Evolutionary conservation across 257 asterid species (phyloP), one percentile per base, ranked within the genome.

Genomic region (Knoxia roxburghii): DNA sequence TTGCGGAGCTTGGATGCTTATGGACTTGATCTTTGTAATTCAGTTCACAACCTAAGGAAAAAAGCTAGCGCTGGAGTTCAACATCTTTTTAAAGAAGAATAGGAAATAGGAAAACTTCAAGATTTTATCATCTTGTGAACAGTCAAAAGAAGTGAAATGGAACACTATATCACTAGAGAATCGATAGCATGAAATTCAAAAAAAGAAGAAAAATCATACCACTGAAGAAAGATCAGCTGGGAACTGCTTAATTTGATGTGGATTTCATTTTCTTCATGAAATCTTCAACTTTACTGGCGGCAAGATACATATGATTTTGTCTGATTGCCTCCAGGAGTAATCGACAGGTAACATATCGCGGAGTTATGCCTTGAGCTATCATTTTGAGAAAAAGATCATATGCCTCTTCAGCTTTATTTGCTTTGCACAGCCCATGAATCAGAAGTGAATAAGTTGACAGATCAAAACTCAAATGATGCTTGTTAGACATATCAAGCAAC

Each of bases 341-440:
- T 5, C 85, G 72, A 65, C 96, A 93, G 9, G 99, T 90, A 45
- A 76, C 61, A 64, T 90, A 88, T 72, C 93, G 82, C n/a, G 99
- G 97, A 64, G 77, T 79, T 64, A 90, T 76, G 68, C 75, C 87
- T 68, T 85, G 87, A 65, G 74, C 75, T 35, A 85, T 64, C 99
- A 90, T 90, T 66, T 81, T 86, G 74, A 66, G 45, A 71, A 86
- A 90, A 17, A 88, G 73, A 69, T 70, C 62, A 77, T 86, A 90
- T 0, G 97, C 96, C 74, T 65, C 59, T 72, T 85, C 86, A 24
- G 84, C 78, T 69, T 84, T 77, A 64, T 79, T 78, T 30, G 77
- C 85, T 73, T 84, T 80, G 84, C 99, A 86, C 17, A 93, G 75
- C 32, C 95, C 97, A 62, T 88, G 95, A 37, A 88, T 90, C 79